phyloP scores from a whole-genome alignment of 371 early-diverging fungal species.

The Nematocida ausubeli region DNA sequence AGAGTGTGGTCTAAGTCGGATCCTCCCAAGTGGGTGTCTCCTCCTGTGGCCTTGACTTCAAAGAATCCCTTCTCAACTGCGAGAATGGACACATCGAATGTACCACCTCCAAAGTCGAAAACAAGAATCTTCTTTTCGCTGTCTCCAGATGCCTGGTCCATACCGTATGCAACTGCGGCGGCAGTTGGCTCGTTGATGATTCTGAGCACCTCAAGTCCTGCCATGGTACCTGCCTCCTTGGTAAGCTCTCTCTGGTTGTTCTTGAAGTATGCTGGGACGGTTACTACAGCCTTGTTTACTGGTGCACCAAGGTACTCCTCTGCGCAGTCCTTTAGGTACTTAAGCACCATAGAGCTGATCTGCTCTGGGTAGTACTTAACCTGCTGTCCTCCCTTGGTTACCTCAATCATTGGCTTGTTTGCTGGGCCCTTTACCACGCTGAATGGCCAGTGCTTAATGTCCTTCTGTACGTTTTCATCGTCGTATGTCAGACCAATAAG shows the following conservation, averaged over 20 bases:
- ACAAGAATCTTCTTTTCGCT: conserved; percentile 76
- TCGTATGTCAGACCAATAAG: conserved; percentile 74
- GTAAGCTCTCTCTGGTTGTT: conserved; percentile 68
- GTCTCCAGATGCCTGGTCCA: conserved; percentile 72
- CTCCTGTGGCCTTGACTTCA: conserved; percentile 67
- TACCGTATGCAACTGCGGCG: conserved; percentile 91
- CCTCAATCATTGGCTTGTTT: conserved; percentile 70
- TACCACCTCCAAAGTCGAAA: conserved; percentile 90
- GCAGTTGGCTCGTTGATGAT: conserved; percentile 79
- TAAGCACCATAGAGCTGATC: conserved; percentile 85
- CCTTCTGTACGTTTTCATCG: conserved; percentile 65
- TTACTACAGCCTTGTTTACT: conserved; percentile 63
- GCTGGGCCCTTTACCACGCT: conserved; percentile 69
- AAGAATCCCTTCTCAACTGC: conserved; percentile 61
- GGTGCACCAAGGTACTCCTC: conserved; percentile 52
- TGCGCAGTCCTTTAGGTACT: conserved; percentile 81
- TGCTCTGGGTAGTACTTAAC: conserved; percentile 86
- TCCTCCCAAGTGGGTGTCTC: conserved; percentile 69
- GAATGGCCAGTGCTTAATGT: conserved; percentile 67
- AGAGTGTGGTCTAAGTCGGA: conserved; percentile 67
- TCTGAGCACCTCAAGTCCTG: conserved; percentile 62
- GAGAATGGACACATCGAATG: conserved; percentile 68
- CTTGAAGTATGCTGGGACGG: conserved; percentile 69
- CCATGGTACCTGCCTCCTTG: conserved; percentile 65
- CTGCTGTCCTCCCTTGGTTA: conserved; percentile 76